A percentile compares a stretch with the other conserved stretches of the same genome.
Evolutionary conservation across 768 basidiomycete genomes (phyloP).

Genomic region (Terana coerulea): DNA sequence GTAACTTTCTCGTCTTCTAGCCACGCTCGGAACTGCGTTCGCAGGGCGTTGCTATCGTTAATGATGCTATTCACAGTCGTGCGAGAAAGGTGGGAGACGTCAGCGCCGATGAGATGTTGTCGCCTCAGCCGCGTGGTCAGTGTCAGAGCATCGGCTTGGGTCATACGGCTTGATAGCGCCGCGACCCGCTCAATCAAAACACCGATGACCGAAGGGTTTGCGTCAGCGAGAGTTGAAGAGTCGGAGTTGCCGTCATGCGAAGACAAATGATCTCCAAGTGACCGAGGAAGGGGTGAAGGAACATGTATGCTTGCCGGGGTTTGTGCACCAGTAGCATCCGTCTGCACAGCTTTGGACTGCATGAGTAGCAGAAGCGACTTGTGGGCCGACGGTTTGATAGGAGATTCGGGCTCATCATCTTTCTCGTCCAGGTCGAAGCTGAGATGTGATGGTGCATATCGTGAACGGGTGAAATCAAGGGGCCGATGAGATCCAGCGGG

Average conservation of each 20-base stretch:
- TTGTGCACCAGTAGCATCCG: constrained; percentile 19
- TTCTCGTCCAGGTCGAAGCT: constrained; percentile 45
- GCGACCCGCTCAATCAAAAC: constrained; percentile 59
- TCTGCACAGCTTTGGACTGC: constrained; percentile 37
- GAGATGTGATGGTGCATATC: constrained; percentile 18
- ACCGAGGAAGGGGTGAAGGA: constrained; percentile 27
- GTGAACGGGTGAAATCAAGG: constrained; percentile 16
- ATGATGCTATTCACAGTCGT: constrained; percentile 74
- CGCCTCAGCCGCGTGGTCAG: constrained; percentile 88
- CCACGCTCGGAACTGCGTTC: constrained; percentile 66
- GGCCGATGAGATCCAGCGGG: constrained; percentile 32
- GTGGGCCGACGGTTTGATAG: constrained; percentile 36
- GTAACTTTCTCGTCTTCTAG: constrained; percentile 73
- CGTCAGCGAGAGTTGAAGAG: constrained; percentile 65
- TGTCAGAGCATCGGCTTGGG: constrained; percentile 79
- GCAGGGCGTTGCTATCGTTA: constrained; percentile 64
- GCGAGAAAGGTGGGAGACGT: constrained; percentile 82
- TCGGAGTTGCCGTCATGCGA: constrained; percentile 65
- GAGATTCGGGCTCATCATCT: constrained; percentile 26
- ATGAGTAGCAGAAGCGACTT: constrained; percentile 52
- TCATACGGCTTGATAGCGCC: constrained; percentile 58
- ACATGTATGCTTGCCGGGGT: constrained; percentile 10
- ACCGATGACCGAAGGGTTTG: constrained; percentile 45
- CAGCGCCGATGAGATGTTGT: constrained; percentile 82
- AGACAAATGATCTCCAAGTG: constrained; percentile 32